Percentiles rank a stretch among this genome's conserved stretches.
Evolutionary conservation across 2,329 filamentous ascomycete genomes (phyloP).

Genomic region (Massarina eburnea): DNA sequence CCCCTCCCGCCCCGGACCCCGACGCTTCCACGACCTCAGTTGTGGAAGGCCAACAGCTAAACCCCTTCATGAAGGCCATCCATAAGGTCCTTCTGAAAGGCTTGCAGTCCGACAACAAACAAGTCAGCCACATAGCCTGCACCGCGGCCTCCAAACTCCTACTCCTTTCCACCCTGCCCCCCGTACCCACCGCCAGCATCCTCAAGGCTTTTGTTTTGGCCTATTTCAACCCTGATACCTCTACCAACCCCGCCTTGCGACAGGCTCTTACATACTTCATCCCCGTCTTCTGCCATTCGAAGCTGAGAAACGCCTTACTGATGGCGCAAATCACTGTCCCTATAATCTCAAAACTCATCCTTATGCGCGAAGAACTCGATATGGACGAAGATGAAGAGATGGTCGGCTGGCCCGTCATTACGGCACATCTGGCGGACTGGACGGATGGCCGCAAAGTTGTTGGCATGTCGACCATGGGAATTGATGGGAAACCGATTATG

Average conservation of each 20-base stretch:
- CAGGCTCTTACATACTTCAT: slow-evolving; percentile 93
- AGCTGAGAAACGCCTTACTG: slow-evolving; percentile 76
- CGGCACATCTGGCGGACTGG: slow-evolving; percentile 87
- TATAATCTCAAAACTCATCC: slow-evolving; percentile 69
- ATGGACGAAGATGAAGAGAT: slow-evolving; percentile 66
- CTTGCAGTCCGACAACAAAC: slow-evolving; percentile 65
- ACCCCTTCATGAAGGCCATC: slow-evolving; percentile 60
- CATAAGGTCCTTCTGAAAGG: slow-evolving; percentile 85
- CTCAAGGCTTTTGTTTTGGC: slow-evolving; percentile 80
- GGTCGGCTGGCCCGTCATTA: slow-evolving; percentile 76
- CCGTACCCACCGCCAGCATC: slow-evolving; percentile 60
- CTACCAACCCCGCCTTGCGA: slow-evolving; percentile 76
- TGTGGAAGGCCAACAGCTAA: slow-evolving; percentile 32
- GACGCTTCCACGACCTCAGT: slow-evolving; percentile 43
- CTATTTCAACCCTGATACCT: slow-evolving; percentile 86
- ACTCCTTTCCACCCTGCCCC: slow-evolving; percentile 70
- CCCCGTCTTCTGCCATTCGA: slow-evolving; percentile 88
- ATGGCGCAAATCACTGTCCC: slow-evolving; percentile 76
- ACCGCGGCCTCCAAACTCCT: slow-evolving; percentile 84
- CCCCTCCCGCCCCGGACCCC: slow-evolving; percentile 51
- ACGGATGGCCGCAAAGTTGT: slow-evolving; percentile 83
- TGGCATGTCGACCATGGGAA: slow-evolving; percentile 55
- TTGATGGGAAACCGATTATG: slow-evolving; percentile 57
- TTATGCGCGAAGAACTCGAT: slow-evolving; percentile 63
- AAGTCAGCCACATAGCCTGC: slow-evolving; percentile 79